phyloP scores from a whole-genome alignment of 2,329 filamentous ascomycete species.

The Chrysoporthe deuterocubensis region DNA sequence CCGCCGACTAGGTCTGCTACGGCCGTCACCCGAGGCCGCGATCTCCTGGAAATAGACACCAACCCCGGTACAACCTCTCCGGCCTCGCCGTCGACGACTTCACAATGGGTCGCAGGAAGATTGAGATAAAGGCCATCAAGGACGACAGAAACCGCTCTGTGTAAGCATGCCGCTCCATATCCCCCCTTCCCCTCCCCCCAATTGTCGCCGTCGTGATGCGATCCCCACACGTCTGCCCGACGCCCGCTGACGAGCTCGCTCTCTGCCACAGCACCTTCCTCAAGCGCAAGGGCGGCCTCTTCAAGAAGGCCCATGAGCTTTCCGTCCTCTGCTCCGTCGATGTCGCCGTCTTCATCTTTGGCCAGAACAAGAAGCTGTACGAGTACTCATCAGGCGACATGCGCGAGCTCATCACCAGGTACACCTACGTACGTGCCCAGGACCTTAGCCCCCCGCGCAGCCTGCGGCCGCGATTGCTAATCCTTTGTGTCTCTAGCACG shows the following conservation, averaged over 20 bases:
- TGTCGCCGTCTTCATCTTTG: constrained; percentile 98
- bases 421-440: constrained; percentile 77
- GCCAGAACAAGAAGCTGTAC: constrained; percentile 98
- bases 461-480: constrained; percentile 26
- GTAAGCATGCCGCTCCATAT: constrained; percentile 61
- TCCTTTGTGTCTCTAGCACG: constrained; percentile 65
- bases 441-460: not conserved
- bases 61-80: constrained; percentile 5
- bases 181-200: not conserved
- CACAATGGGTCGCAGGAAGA: constrained; percentile 96
- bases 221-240: constrained; percentile 5
- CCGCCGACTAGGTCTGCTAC: constrained; percentile 24
- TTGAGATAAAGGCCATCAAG: constrained; percentile 99
- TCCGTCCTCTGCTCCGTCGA: constrained; percentile 98
- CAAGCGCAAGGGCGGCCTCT: constrained; percentile 97
- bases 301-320: constrained; percentile 99
- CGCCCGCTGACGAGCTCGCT: constrained; percentile 20
- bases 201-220: not conserved
- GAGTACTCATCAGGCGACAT: constrained; percentile 96
- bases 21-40: constrained; percentile 27
- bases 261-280: constrained; percentile 76
- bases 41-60: constrained; percentile 24
- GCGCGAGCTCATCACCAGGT: constrained; percentile 83
- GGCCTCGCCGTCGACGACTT: constrained; percentile 25
- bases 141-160: constrained; percentile 97